phyloP scores from a whole-genome alignment of 495 filamentous ascomycete species.

The Tuber calosporum region DNA sequence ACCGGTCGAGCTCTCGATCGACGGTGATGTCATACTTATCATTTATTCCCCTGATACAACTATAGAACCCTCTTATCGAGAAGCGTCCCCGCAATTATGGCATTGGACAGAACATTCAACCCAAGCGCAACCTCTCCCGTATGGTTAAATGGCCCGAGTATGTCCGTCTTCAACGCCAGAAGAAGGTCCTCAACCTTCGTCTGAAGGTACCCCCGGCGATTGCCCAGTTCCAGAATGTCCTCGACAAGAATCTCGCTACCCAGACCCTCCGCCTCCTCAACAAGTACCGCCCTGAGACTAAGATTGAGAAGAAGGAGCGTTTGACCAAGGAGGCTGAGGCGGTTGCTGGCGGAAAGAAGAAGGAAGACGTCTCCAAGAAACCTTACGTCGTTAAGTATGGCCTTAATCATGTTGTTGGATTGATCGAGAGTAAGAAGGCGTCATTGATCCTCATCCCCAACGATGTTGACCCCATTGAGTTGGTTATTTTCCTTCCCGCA shows the following conservation, averaged over 20 bases:
- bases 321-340: conserved; percentile 95
- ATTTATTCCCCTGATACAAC: conserved; percentile 2
- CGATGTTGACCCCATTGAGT: conserved; percentile 99
- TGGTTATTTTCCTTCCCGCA: conserved; percentile 97
- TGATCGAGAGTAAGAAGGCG: conserved; percentile 99
- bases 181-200: conserved; percentile 97
- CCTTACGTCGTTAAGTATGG: conserved; percentile 98
- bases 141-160: conserved; percentile 99
- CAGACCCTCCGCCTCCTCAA: conserved; percentile 97
- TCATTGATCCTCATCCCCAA: conserved; percentile 95
- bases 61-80: conserved; percentile 97
- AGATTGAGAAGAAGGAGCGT: conserved; percentile 99
- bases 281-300: conserved; percentile 99
- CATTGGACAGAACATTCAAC: conserved; percentile 98
- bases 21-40: conserved; percentile 5
- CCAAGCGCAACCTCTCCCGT: conserved; percentile 90
- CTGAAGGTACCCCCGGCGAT: conserved; percentile 98
- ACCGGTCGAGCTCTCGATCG: conserved; percentile 13
- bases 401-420: conserved; percentile 98
- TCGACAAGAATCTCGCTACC: conserved; percentile 97
- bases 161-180: conserved; percentile 97
- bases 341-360: conserved; percentile 97
- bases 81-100: conserved; percentile 95
- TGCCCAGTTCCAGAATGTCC: conserved; percentile 91
- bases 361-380: conserved; percentile 99